Evolutionary conservation across 169 alveolate genomes (phyloP).

Genomic region (Theileria parva): DNA sequence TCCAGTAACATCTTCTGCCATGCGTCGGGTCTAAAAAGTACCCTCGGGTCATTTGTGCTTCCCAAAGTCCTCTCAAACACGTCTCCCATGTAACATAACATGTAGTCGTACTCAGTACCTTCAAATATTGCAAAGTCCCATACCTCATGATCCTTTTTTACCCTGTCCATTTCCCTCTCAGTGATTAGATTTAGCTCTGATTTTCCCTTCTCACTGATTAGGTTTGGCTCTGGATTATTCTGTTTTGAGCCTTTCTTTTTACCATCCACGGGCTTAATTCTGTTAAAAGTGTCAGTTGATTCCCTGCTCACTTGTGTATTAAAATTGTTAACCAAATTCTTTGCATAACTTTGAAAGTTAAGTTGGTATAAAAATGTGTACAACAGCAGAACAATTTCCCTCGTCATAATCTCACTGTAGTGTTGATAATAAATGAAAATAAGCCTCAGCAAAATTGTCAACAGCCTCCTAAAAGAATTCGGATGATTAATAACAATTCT

Average conservation of each 20-base stretch:
- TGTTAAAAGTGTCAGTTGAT: neutral
- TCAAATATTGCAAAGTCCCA: conserved; percentile 58
- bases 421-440: conserved; percentile 46
- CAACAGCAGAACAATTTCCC: conserved; percentile 15
- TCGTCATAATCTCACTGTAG: conserved; percentile 25
- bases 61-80: conserved; percentile 83
- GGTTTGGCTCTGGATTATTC: neutral
- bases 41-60: conserved; percentile 83
- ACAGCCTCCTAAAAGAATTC: conserved; percentile 30
- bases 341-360: conserved; percentile 29
- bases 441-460: conserved; percentile 37
- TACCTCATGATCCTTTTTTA: conserved; percentile 9
- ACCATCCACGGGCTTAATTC: neutral
- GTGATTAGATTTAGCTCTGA: neutral
- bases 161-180: conserved; percentile 35
- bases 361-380: conserved; percentile 37
- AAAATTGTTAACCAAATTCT: conserved; percentile 21
- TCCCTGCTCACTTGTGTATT: conserved; percentile 18
- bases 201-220: neutral
- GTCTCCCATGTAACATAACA: conserved; percentile 82
- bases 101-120: conserved; percentile 72
- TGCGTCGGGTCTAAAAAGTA: conserved; percentile 86
- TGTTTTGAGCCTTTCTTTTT: conserved; percentile 16
- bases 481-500: conserved; percentile 22
- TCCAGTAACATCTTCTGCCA: conserved; percentile 88